Percentiles rank a stretch among this genome's conserved stretches.
Conservation (phyloP, 2,329 filamentous ascomycete genomes). For the Diaporthe batatas region DNA sequence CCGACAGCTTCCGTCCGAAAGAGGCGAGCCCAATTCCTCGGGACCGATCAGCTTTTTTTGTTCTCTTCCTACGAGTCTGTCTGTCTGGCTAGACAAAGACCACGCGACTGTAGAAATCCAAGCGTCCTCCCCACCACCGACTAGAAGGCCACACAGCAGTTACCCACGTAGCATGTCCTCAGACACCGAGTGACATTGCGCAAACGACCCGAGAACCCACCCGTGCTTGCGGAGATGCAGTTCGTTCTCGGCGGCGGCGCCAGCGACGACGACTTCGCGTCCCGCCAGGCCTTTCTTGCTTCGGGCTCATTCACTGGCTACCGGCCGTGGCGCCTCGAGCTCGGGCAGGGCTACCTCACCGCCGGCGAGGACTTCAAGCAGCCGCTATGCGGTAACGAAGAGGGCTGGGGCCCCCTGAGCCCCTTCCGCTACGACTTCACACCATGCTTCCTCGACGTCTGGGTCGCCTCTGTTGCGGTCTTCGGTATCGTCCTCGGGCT, state of each 20-base stretch:
- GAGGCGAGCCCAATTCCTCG: conserved; percentile 22
- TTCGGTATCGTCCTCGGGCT: conserved; percentile 85
- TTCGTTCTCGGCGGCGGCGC: conserved; percentile 39
- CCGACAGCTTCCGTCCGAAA: conserved; percentile 27
- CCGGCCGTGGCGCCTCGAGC: conserved; percentile 59
- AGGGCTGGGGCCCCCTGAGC: conserved; percentile 97
- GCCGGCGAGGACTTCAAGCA: conserved; percentile 67
- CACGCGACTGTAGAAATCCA: background rate
- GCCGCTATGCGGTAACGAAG: conserved; percentile 86
- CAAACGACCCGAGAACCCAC: conserved; percentile 26
- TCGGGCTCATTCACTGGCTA: conserved; percentile 74
- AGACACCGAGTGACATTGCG: conserved; percentile 29
- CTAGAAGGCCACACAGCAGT: background rate
- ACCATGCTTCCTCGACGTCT: conserved; percentile 95
- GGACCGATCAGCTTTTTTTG: background rate
- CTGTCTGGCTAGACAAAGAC: conserved; percentile 8
- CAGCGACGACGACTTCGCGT: conserved; percentile 31
- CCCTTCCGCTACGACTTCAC: conserved; percentile 92
- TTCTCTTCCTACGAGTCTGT: background rate
- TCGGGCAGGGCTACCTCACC: conserved; percentile 73
- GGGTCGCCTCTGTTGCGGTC: conserved; percentile 81
- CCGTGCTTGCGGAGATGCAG: conserved; percentile 36
- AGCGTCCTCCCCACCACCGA: background rate
- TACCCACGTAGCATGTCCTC: conserved; percentile 33
- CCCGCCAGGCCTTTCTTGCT: conserved; percentile 51